Conservation (phyloP, 2,329 filamentous ascomycete species). For the Penicillium sp. region DNA sequence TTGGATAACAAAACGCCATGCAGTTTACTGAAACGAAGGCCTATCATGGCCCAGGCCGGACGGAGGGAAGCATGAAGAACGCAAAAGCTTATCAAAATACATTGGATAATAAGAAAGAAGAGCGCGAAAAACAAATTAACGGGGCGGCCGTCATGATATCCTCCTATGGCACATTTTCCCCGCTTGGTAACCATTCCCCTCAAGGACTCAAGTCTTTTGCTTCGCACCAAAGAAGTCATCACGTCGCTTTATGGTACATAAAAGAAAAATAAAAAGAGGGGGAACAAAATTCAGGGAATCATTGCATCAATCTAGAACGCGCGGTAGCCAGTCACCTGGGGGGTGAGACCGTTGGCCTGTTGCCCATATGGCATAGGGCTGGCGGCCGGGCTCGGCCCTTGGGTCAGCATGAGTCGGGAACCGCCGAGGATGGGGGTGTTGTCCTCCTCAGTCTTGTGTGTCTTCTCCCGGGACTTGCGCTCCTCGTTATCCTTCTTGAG, state of each 20-base stretch:
- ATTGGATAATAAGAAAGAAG: constrained; percentile 18
- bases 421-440: constrained; percentile 90
- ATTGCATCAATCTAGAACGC: constrained; percentile 47
- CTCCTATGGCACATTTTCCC: constrained; percentile 8
- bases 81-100: constrained; percentile 19
- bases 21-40: constrained; percentile 8
- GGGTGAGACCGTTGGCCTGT: constrained; percentile 83
- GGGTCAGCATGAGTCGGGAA: constrained; percentile 90
- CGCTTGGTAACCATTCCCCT: constrained; percentile 3
- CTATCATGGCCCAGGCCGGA: constrained; percentile 7
- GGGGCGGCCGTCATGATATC: constrained; percentile 16
- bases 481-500: constrained; percentile 97
- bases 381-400: constrained; percentile 66
- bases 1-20: background rate
- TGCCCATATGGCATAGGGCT: constrained; percentile 65
- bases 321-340: constrained; percentile 79
- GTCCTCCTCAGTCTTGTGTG: constrained; percentile 86
- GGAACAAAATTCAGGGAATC: constrained; percentile 12
- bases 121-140: constrained; percentile 21
- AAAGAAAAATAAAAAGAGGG: constrained; percentile 22
- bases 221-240: constrained; percentile 25
- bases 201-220: constrained; percentile 25
- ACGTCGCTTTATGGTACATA: constrained; percentile 35
- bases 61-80: background rate
- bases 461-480: constrained; percentile 69